phyloP scores from a whole-genome alignment of 2,329 filamentous ascomycete species.

The Podosphaera aphanis region DNA sequence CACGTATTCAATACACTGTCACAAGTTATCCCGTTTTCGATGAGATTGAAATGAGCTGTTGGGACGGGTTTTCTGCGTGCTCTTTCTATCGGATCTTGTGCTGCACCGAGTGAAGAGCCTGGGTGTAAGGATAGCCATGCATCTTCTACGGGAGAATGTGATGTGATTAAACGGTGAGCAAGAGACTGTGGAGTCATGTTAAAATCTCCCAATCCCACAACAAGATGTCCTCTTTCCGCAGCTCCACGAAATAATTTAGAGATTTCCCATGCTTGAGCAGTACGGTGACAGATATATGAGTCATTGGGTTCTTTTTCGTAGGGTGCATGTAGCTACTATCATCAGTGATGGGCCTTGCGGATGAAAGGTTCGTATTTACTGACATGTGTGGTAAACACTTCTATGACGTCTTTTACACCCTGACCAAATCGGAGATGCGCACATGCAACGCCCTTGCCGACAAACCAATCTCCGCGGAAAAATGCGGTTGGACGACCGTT shows the following conservation, averaged over 20 bases:
- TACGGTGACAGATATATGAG: conserved; percentile 74
- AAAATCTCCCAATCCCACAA: conserved; percentile 76
- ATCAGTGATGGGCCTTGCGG: not conserved
- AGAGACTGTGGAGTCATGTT: conserved; percentile 85
- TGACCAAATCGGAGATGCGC: conserved; percentile 54
- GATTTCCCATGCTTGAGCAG: conserved; percentile 86
- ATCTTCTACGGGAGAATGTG: conserved; percentile 55
- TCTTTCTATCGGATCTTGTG: conserved; percentile 42
- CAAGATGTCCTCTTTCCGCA: conserved; percentile 56
- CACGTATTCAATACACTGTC: conserved; percentile 77
- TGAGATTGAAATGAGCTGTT: conserved; percentile 53
- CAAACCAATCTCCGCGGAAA: conserved; percentile 86
- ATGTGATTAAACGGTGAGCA: conserved; percentile 60
- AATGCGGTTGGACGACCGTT: conserved; percentile 87
- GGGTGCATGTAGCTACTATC: conserved; percentile 47
- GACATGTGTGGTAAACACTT: conserved; percentile 84
- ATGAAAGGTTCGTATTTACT: conserved; percentile 11
- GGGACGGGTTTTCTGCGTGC: conserved; percentile 44
- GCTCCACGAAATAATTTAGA: conserved; percentile 70
- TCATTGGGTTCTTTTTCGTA: conserved; percentile 63
- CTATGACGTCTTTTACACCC: conserved; percentile 40
- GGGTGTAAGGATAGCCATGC: conserved; percentile 71
- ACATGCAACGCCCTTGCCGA: conserved; percentile 79
- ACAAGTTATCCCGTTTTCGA: conserved; percentile 66
- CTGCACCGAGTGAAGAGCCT: conserved; percentile 55